Evolutionary conservation across 129 eudicot genomes (phyloP).

Genomic region (Erigeron canadensis): DNA sequence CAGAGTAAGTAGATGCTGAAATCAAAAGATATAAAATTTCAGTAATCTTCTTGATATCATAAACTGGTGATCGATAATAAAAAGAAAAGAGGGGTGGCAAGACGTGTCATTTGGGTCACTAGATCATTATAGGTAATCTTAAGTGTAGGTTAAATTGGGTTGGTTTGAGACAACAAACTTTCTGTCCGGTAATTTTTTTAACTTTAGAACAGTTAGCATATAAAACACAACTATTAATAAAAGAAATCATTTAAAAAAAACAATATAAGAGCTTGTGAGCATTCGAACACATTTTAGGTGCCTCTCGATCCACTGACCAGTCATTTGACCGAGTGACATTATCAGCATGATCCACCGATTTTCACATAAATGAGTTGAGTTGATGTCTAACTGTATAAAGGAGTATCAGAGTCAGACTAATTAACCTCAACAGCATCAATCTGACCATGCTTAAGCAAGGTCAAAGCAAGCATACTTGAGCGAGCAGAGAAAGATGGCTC

Average conservation of each 20-base stretch:
- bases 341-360: too few relatives aligned
- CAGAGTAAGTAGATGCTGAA: conserved; percentile 71
- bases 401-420: conserved; percentile 17
- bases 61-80: not conserved
- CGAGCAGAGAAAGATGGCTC: conserved; percentile 67
- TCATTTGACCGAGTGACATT: too few relatives aligned
- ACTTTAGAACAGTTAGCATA: too few relatives aligned
- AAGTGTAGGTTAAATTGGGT: not conserved
- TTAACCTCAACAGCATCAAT: conserved; percentile 84
- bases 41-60: conserved; percentile 12
- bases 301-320: too few relatives aligned
- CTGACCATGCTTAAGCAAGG: conserved; percentile 80
- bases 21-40: conserved; percentile 29
- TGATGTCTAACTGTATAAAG: conserved; percentile 4
- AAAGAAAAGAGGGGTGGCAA: not conserved
- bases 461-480: conserved; percentile 68
- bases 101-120: not conserved
- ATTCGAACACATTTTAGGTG: too few relatives aligned
- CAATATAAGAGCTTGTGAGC: too few relatives aligned
- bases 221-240: too few relatives aligned
- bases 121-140: not conserved
- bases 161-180: not conserved
- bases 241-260: too few relatives aligned
- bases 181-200: too few relatives aligned
- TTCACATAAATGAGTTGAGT: not conserved